A percentile compares a stretch with the other conserved stretches of the same genome.
Evolutionary conservation across 2,329 filamentous ascomycete species (phyloP).

Genomic region (Aspergillus sp.): DNA sequence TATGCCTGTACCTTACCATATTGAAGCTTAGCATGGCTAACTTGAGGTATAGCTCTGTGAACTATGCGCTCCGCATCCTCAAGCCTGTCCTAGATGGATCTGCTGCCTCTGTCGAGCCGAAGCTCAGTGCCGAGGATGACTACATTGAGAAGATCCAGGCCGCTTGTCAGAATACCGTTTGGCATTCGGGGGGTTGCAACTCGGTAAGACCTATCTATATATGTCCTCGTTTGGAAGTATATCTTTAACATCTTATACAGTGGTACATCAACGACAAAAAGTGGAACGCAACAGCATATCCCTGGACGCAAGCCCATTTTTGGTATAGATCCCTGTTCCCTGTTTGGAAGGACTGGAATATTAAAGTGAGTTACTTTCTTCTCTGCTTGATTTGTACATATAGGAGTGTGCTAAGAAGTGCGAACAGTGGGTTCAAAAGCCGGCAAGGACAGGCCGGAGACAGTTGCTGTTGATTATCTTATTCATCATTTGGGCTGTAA

Average conservation of each 20-base stretch:
- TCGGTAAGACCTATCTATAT: slow-evolving; percentile 11
- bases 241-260: neutral
- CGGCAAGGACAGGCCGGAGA: neutral
- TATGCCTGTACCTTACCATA: slow-evolving; percentile 1
- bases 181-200: slow-evolving; percentile 37
- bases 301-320: slow-evolving; percentile 27
- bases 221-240: too few species aligned
- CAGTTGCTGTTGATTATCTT: neutral
- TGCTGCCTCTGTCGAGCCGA: slow-evolving; percentile 46
- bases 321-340: slow-evolving; percentile 31
- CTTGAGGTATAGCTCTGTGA: slow-evolving; percentile 42
- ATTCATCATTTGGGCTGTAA: neutral
- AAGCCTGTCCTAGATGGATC: slow-evolving; percentile 51
- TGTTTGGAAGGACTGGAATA: slow-evolving; percentile 26
- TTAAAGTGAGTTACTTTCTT: neutral
- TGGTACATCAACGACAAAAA: slow-evolving; percentile 27
- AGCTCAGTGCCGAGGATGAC: slow-evolving; percentile 44
- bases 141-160: slow-evolving; percentile 49
- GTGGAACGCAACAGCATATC: slow-evolving; percentile 28
- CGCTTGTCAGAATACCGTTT: slow-evolving; percentile 46
- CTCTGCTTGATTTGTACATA: neutral
- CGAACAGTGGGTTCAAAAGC: neutral
- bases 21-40: neutral
- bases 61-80: slow-evolving; percentile 60
- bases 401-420: neutral